A percentile compares a stretch with the other conserved stretches of the same genome.
These are phyloP conservation scores for Talaromyces sp. DNA, from an alignment of 2,329 filamentous ascomycete species.

Conservation along the genomic window DNA sequence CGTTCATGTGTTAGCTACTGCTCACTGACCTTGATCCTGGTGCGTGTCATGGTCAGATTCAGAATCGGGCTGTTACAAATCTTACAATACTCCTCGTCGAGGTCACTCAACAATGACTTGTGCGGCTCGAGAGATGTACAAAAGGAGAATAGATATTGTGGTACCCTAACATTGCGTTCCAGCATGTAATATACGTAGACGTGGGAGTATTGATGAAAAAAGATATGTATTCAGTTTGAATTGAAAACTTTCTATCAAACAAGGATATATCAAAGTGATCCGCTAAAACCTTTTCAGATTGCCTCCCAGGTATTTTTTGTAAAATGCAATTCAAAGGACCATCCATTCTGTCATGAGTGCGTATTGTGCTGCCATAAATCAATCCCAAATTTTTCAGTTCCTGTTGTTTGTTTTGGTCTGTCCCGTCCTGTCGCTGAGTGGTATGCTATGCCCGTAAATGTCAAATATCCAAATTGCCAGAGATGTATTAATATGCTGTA, in stretches of 20 bases:
- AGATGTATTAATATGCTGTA: conserved; percentile 13
- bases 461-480: background rate
- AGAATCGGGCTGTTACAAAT: background rate
- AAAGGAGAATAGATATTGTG: background rate
- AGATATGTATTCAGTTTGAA: conserved; percentile 1
- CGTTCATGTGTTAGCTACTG: background rate
- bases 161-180: conserved; percentile 2
- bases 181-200: too few species aligned
- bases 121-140: background rate
- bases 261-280: conserved; percentile 15
- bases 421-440: background rate
- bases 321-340: conserved; percentile 13
- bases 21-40: background rate
- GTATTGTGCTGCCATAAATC: conserved; percentile 1
- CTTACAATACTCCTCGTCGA: background rate
- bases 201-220: background rate
- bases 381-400: background rate
- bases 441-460: conserved; percentile 4
- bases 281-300: conserved; percentile 14
- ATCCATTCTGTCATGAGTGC: background rate
- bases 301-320: conserved; percentile 14
- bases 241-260: conserved; percentile 14
- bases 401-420: background rate
- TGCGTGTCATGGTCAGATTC: background rate
- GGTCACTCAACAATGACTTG: background rate